Base-by-base conservation (phyloP, 163 green algal genomes). In the Coccomyxa subellipsoidea region DNA sequence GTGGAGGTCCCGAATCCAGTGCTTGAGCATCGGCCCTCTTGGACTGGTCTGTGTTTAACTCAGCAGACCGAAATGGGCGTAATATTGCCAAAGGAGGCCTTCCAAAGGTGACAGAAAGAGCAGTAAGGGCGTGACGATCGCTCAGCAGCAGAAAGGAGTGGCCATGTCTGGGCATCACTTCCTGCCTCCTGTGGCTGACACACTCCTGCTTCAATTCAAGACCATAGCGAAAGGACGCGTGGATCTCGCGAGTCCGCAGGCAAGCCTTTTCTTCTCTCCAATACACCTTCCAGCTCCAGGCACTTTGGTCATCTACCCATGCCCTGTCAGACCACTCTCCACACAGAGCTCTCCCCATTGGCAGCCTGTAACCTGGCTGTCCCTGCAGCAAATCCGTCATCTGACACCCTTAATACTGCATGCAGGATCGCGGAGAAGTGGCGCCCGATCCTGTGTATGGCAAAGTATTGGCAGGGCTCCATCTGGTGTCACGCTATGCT, bases 401-500 rank as follows among this genome's bases (percentile, higher is more conserved):
- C n/a, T n/a, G 25, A 79, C 72, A 34, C 36, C 21, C 25, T 32
- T 5, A 47, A 23, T 47, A 23, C 37, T 39, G n/a, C 72, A 59
- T 69, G 69, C 81, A 85, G 59, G 75, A 81, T 39, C 76, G 81
- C n/a, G 54, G 76, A 37, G 80, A 83, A 77, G 31, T 32, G 73
- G 34, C n/a, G 25, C 27, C 21, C 4, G 84, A 84, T 15, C 54
- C 79, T 29, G 35, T 80, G 0, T 88, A 84, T n/a, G 76, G 81
- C 15, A 54, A 78, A 32, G 81, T 88, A n/a, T 36, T 88, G 59
- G 71, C 37, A 15, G 84, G 81, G 29, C 73, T 86, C 59, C 79
- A 85, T 66, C 78, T 86, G n/a, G 81, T 87, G 2, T 87, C 88
- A 15, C 15, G 40, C 0, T 81, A 88, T 54, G 82, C 84, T 34